These are phyloP conservation scores for Hanseniaspora taiwanica DNA, from an alignment of 805 yeast species.

Conservation along the genomic window DNA sequence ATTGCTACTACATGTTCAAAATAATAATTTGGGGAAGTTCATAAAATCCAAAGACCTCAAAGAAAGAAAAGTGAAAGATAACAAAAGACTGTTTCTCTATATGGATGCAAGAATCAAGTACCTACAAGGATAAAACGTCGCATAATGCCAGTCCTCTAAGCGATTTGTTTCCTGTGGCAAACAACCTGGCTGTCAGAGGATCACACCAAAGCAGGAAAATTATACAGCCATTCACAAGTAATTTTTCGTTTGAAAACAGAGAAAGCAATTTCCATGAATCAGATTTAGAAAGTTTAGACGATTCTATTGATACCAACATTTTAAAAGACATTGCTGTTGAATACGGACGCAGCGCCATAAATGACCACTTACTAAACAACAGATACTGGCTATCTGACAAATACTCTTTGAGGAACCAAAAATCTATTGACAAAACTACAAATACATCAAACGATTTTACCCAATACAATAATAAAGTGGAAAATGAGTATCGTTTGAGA, in stretches of 20 bases:
- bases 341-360: slow-evolving; percentile 11
- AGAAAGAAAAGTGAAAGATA: too few relatives aligned
- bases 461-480: slow-evolving; percentile 22
- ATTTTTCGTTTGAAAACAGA: too few relatives aligned
- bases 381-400: slow-evolving; percentile 14
- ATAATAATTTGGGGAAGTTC: too few relatives aligned
- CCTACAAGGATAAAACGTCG: too few relatives aligned
- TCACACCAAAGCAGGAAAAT: too few relatives aligned
- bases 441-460: slow-evolving; percentile 18
- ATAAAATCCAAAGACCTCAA: too few relatives aligned
- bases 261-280: neutral
- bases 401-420: slow-evolving; percentile 8
- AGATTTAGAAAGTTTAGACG: slow-evolving; percentile 2
- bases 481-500: slow-evolving; percentile 21
- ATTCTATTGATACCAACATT: slow-evolving; percentile 8
- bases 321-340: slow-evolving; percentile 9
- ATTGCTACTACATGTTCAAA: too few relatives aligned
- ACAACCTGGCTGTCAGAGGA: neutral
- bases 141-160: too few relatives aligned
- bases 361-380: slow-evolving; percentile 10
- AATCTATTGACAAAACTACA: slow-evolving; percentile 3
- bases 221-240: too few relatives aligned
- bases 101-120: too few relatives aligned
- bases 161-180: neutral
- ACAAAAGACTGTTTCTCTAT: too few relatives aligned